Evolutionary conservation across 2,329 filamentous ascomycete species (phyloP), one percentile per base, ranked within the genome.

Genomic region (Pseudogymnoascus sp.): DNA sequence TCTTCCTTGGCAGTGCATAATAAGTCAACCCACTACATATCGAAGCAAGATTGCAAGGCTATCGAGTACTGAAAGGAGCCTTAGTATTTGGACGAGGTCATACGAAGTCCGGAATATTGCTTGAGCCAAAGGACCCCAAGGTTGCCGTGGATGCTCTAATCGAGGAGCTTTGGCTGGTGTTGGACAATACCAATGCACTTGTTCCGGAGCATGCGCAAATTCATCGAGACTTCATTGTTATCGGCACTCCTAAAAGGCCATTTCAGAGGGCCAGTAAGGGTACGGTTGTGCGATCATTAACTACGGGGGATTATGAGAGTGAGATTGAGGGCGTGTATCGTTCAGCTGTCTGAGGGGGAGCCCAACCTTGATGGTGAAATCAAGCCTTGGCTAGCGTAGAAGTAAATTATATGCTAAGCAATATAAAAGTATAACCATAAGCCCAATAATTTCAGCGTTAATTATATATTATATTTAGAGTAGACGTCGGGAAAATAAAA

Each of bases 51-150:
- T 16, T 61, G 14, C 60, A 61, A 23, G 21, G 14, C 23, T 41
- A 61, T 12, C 37, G 41, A 33, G n/a, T 19, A 4, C 35, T 61
- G n/a, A 49, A 37, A 6, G 60, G 65, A 63, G 2, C 62, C 63
- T 4, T 77, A 4, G 66, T 78, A 7, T 65, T 74, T 39, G 77
- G 77, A 0, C 68, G 74, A 19, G 45, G 61, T 10, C 55, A 60
- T n/a, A 45, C 58, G 0, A 55, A 11, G 12, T 69, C 65, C 58
- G 68, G 66, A 1, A 64, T 59, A 2, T 55, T 62, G 12, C 11
- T 70, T 5, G 67, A 70, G 29, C 61, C 63, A 3, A 67, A 63
- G 16, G 23, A 63, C 2, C 26, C n/a, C 0, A 33, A 14, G 2
- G 16, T 62, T 12, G 21, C 12, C 4, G 39, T 35, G 7, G 63